Percentiles rank a stretch among this genome's conserved stretches.
These are phyloP conservation scores for Rubroboletus satanas DNA, from an alignment of 768 basidiomycete genomes.

Conservation along the genomic window DNA sequence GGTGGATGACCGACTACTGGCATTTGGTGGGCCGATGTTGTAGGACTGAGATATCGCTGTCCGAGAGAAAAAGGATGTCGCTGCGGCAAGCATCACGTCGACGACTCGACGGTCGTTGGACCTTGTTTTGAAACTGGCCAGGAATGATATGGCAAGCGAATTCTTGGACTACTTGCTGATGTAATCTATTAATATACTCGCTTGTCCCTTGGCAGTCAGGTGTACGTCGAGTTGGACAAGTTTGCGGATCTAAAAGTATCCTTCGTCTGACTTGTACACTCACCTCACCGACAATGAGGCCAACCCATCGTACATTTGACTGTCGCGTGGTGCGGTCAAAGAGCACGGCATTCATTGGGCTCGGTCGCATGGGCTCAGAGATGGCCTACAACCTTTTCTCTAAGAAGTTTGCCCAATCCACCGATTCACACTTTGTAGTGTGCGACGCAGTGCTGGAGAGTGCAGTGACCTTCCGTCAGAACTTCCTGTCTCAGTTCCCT, in stretches of 20 bases:
- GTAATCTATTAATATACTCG: slow-evolving; percentile 6
- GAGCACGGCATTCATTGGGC: slow-evolving; percentile 76
- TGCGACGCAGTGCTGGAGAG: slow-evolving; percentile 70
- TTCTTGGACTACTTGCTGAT: neutral
- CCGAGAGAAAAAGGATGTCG: slow-evolving; percentile 77
- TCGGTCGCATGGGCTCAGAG: slow-evolving; percentile 85
- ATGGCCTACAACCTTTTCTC: slow-evolving; percentile 86
- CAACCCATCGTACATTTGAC: slow-evolving; percentile 41
- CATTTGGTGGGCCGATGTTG: slow-evolving; percentile 47
- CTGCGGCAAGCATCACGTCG: slow-evolving; percentile 66
- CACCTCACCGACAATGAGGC: slow-evolving; percentile 41
- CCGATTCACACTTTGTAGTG: slow-evolving; percentile 63
- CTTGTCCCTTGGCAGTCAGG: neutral
- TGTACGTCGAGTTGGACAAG: neutral
- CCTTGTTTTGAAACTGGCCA: neutral
- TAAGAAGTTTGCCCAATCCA: slow-evolving; percentile 53
- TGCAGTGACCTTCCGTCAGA: slow-evolving; percentile 51
- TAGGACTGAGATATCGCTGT: slow-evolving; percentile 82
- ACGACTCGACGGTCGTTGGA: neutral
- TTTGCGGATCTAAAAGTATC: neutral
- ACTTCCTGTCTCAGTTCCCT: slow-evolving; percentile 57
- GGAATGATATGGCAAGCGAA: neutral
- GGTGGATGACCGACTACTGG: slow-evolving; percentile 35
- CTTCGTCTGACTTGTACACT: neutral
- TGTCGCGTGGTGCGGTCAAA: slow-evolving; percentile 38